Evolutionary conservation across 148 eudicot genomes (phyloP).

Genomic region (Fagopyrum homotropicum): DNA sequence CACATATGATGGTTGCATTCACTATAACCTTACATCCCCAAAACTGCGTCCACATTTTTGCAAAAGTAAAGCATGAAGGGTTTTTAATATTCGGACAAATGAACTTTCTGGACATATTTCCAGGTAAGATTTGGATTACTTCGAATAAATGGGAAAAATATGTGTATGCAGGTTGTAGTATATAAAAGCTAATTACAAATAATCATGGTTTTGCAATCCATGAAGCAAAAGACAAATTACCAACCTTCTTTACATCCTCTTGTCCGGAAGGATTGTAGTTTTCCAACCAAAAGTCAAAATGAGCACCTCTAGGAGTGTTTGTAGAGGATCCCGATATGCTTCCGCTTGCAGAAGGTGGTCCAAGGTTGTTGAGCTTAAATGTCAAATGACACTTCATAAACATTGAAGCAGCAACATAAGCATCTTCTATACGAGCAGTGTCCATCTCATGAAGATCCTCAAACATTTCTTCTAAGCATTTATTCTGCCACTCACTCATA

Average conservation of each 20-base stretch:
- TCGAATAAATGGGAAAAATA: neutral
- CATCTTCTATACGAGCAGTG: constrained; percentile 57
- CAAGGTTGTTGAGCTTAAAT: constrained; percentile 34
- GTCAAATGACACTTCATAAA: constrained; percentile 35
- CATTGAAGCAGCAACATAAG: constrained; percentile 18
- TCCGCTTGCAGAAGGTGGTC: constrained; percentile 48
- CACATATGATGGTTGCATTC: neutral
- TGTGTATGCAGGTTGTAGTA: neutral
- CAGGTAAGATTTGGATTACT: neutral
- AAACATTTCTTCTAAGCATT: constrained; percentile 54
- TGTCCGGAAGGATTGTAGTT: constrained; percentile 39
- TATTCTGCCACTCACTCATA: constrained; percentile 43
- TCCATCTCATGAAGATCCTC: constrained; percentile 77
- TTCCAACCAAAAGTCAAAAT: constrained; percentile 56
- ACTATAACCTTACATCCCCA: neutral
- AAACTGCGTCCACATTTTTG: neutral
- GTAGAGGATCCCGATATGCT: constrained; percentile 52
- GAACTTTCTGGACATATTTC: neutral
- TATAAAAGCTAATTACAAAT: neutral
- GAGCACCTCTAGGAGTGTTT: constrained; percentile 50
- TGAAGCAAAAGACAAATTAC: constrained; percentile 11
- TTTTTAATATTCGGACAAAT: neutral
- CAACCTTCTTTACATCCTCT: constrained; percentile 50
- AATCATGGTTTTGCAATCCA: neutral
- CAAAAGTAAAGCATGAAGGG: neutral